A percentile compares a stretch with the other conserved stretches of the same genome.
These are phyloP conservation scores for Hibiscus syriacus DNA, from an alignment of 345 rosid species.

Conservation along the genomic window DNA sequence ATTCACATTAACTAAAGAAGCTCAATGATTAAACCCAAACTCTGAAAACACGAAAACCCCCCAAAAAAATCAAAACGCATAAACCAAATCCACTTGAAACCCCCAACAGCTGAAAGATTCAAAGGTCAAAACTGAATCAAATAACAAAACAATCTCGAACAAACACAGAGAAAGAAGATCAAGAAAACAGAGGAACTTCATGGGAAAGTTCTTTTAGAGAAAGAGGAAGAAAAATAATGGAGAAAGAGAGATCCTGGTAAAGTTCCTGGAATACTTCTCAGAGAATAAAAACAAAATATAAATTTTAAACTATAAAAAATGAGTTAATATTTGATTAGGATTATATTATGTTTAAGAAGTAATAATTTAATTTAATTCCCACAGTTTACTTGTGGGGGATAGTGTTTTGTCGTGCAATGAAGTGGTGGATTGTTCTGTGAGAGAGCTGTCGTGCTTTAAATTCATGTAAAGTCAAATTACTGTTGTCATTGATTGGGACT, in stretches of 20 bases:
- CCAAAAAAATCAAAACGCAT: not conserved
- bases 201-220: not conserved
- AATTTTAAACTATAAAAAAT: too few species aligned
- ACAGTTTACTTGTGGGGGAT: too few species aligned
- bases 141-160: constrained; percentile 2
- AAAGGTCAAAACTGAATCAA: constrained; percentile 23
- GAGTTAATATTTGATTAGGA: too few species aligned
- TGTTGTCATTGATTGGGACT: not conserved
- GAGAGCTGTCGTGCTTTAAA: constrained; percentile 5
- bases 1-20: constrained; percentile 39
- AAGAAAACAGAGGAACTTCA: not conserved
- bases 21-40: constrained; percentile 46
- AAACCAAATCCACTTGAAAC: not conserved
- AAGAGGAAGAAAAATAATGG: not conserved
- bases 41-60: constrained; percentile 8
- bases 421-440: too few species aligned
- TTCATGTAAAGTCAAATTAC: constrained; percentile 9
- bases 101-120: constrained; percentile 17
- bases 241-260: not conserved
- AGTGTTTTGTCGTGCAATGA: too few species aligned
- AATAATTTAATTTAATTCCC: too few species aligned
- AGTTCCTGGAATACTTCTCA: not conserved
- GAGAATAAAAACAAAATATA: not conserved
- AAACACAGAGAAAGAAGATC: constrained; percentile 11
- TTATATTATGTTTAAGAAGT: too few species aligned